Evolutionary conservation across 768 basidiomycete genomes (phyloP).

Genomic region (Lentinula guzmanii): DNA sequence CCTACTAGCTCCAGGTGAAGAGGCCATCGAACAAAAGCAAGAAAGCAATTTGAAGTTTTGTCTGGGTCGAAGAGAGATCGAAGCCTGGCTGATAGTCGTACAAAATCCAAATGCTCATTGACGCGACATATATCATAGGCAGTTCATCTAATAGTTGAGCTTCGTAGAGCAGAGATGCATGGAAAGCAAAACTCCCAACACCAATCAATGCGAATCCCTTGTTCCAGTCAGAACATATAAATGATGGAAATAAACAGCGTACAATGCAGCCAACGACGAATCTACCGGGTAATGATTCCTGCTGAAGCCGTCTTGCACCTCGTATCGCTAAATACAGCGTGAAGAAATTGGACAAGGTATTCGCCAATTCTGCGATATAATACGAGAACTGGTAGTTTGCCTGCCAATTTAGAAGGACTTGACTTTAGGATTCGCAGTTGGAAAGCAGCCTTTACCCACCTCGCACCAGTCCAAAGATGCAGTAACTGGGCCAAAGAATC

Average conservation of each 20-base stretch:
- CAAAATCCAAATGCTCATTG: conserved; percentile 53
- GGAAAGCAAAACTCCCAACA: conserved; percentile 75
- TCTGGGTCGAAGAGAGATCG: conserved; percentile 26
- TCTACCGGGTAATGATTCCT: conserved; percentile 32
- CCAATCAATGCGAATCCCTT: conserved; percentile 68
- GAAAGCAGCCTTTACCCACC: conserved; percentile 22
- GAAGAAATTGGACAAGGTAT: conserved; percentile 67
- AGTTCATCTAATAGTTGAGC: conserved; percentile 81
- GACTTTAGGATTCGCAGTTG: not conserved
- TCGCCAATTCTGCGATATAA: conserved; percentile 75
- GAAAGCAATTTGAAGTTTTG: conserved; percentile 31
- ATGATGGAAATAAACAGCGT: conserved; percentile 9
- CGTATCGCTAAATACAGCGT: conserved; percentile 48
- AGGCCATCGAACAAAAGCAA: conserved; percentile 45
- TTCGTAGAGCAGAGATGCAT: conserved; percentile 68
- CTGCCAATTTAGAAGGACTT: conserved; percentile 24
- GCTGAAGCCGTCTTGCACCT: conserved; percentile 31
- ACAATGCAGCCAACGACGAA: conserved; percentile 38
- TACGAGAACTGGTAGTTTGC: conserved; percentile 74
- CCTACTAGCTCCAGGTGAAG: conserved; percentile 75
- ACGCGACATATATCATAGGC: conserved; percentile 73
- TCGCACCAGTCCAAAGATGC: conserved; percentile 76
- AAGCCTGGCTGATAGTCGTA: conserved; percentile 56
- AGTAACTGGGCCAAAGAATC: conserved; percentile 60
- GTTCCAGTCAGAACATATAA: not conserved